Base-by-base conservation (phyloP, 768 basidiomycete species). In the Russula virescens region DNA sequence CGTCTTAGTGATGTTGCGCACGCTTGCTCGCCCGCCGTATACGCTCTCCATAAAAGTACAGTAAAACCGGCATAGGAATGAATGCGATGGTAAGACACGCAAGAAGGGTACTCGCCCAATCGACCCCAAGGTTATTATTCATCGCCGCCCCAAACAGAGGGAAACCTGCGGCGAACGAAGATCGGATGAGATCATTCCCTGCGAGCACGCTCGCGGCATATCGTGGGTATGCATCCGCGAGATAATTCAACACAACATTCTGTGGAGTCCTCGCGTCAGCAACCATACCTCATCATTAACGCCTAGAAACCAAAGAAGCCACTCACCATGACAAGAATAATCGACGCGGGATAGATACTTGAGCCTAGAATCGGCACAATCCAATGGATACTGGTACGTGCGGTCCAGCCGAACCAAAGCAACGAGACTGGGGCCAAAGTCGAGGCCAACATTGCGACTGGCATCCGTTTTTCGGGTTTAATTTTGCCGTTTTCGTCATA, bases 391-490 rank as follows among this genome's bases (percentile, higher is more conserved):
- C 60, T 68, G 9, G 70, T 26, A 1, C 64, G 67, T n/a, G 70
- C 63, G 8, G 72, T 66, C 67, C 72, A 74, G 47, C 74, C 74
- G 62, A 76, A 76, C 63, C 71, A 71, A 59, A 77, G 69, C 55
- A 77, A 58, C 21, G 69, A 71, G 26, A 67, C 64, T 0, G 74
- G 75, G 23, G 73, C 68, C 55, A 74, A 68, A 35, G 73, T 55
- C 38, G 69, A 70, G 19, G 69, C 75, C 31, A 75, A 45, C 38
- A 77, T 69, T 13, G 73, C 75, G 31, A 71, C 54, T 11, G 71
- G 71, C 60, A 77, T 71, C 25, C 72, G 71, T 31, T 70, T 68
- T 64, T 76, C 74, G 0, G 74, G 73, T 50, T 66, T 66, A 7
- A 66, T 64, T 46, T 64, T 48, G 35, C 57, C 62, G 49, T 59